Percentiles rank a stretch among this genome's conserved stretches.
Evolutionary conservation across 352 stramenopile genomes (phyloP).

Genomic region (Blastocystis hominis): DNA sequence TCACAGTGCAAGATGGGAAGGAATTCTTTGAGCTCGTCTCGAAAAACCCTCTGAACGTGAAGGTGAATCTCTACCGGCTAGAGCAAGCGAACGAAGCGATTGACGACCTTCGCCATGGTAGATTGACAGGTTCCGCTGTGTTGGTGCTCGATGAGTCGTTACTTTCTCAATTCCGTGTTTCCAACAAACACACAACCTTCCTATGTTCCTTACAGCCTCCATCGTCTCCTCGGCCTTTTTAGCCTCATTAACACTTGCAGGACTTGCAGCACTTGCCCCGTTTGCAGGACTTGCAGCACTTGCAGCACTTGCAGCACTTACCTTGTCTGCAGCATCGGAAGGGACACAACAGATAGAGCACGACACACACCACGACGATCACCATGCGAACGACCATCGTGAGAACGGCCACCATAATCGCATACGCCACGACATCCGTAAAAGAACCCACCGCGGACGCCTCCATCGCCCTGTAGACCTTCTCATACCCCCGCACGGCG

Average conservation of each 20-base stretch:
- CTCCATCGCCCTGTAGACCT: neutral
- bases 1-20: constrained; percentile 45
- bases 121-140: constrained; percentile 39
- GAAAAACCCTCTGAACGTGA: constrained; percentile 29
- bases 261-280: too few relatives aligned
- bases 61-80: constrained; percentile 24
- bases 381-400: neutral
- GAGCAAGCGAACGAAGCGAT: constrained; percentile 44
- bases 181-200: neutral
- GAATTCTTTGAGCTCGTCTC: constrained; percentile 50
- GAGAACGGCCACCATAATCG: neutral
- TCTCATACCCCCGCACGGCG: neutral
- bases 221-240: too few relatives aligned
- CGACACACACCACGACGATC: neutral
- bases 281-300: too few relatives aligned
- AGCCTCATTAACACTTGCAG: too few relatives aligned
- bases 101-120: constrained; percentile 50
- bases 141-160: constrained; percentile 35
- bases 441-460: neutral
- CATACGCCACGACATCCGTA: neutral
- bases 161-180: neutral
- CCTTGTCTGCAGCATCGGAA: neutral
- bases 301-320: too few relatives aligned
- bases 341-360: neutral
- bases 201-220: neutral